Evolutionary conservation across 805 yeast species (phyloP).

Genomic region (Clavispora fructus): DNA sequence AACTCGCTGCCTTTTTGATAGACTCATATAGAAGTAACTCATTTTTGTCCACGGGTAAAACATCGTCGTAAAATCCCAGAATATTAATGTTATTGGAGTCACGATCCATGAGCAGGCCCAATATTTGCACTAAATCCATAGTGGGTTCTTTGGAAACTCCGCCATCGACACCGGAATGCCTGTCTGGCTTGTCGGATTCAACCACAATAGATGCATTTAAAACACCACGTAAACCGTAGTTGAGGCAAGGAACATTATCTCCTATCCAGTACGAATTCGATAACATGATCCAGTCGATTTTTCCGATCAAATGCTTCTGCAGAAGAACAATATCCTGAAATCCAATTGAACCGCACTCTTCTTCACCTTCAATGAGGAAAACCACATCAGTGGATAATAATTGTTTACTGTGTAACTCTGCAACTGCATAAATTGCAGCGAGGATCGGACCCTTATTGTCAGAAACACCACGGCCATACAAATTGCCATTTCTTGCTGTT

Average conservation of each 20-base stretch:
- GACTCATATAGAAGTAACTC: conserved; percentile 62
- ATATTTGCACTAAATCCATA: conserved; percentile 69
- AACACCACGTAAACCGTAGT: conserved; percentile 92
- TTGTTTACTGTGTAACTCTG: conserved; percentile 51
- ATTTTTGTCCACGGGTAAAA: conserved; percentile 48
- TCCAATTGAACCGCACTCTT: conserved; percentile 88
- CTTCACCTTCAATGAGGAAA: conserved; percentile 90
- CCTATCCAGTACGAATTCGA: conserved; percentile 95
- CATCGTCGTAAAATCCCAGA: conserved; percentile 69
- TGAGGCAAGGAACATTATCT: conserved; percentile 81
- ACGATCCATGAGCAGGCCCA: conserved; percentile 57
- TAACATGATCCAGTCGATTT: conserved; percentile 82
- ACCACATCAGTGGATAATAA: conserved; percentile 66
- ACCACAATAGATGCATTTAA: conserved; percentile 73
- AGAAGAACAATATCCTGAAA: conserved; percentile 61
- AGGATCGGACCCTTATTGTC: conserved; percentile 93
- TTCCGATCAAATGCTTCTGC: conserved; percentile 52
- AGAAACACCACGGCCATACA: conserved; percentile 88
- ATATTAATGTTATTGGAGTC: conserved; percentile 43
- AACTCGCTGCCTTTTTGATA: conserved; percentile 37
- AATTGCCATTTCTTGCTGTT: conserved; percentile 74
- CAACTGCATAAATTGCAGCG: conserved; percentile 84
- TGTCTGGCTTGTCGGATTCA: conserved; percentile 70
- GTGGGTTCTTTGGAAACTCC: conserved; percentile 88
- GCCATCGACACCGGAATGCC: conserved; percentile 96